Evolutionary conservation across 805 yeast species (phyloP).

Genomic region (Alloascoidea africana): DNA sequence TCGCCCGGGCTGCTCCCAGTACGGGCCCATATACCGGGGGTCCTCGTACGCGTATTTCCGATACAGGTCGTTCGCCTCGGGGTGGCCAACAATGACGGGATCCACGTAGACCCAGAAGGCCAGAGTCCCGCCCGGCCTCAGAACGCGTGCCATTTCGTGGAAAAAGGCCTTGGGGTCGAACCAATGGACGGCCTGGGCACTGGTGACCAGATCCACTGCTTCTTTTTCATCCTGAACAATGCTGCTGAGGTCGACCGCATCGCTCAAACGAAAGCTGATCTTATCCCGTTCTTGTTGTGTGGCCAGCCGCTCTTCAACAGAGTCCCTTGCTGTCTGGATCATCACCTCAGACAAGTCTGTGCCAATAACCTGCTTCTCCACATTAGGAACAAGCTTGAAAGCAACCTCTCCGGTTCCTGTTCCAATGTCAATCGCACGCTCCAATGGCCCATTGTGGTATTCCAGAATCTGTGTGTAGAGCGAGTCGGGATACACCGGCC

Average conservation of each 20-base stretch:
- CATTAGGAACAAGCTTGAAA: constrained; percentile 23
- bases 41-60: constrained; percentile 31
- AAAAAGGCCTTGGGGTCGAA: constrained; percentile 42
- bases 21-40: constrained; percentile 32
- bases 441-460: constrained; percentile 22
- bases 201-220: constrained; percentile 49
- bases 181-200: constrained; percentile 90
- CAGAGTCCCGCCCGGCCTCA: constrained; percentile 50
- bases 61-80: constrained; percentile 39
- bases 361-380: constrained; percentile 31
- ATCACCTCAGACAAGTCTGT: constrained; percentile 44
- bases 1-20: constrained; percentile 86
- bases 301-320: constrained; percentile 6
- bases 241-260: constrained; percentile 15
- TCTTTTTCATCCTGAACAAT: constrained; percentile 11
- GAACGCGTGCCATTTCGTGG: constrained; percentile 28
- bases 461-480: constrained; percentile 27
- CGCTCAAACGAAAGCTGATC: constrained; percentile 6
- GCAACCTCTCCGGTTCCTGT: constrained; percentile 76
- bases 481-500: constrained; percentile 52
- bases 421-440: constrained; percentile 51
- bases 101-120: constrained; percentile 75
- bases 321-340: constrained; percentile 29
- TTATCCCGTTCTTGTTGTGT: constrained; percentile 10
- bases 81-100: constrained; percentile 37